Conservation (phyloP, 176 grass and related monocot genomes). For the Cenchrus fungigraminus region DNA sequence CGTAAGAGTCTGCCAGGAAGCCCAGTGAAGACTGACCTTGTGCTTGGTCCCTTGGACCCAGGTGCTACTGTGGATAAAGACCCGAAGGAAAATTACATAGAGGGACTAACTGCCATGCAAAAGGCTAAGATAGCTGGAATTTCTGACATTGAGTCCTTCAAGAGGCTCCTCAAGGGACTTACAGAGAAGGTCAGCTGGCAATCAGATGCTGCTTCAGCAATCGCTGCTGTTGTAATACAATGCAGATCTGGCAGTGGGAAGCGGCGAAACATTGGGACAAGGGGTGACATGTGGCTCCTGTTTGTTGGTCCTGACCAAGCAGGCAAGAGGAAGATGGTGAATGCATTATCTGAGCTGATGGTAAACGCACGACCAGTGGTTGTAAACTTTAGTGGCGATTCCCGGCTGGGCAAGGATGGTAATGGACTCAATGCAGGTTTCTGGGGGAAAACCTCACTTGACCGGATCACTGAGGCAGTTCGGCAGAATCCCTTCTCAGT, state of each 20-base stretch:
- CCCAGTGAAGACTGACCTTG: constrained; percentile 90
- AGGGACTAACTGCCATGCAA: constrained; percentile 63
- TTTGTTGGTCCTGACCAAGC: constrained; percentile 89
- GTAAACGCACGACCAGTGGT: constrained; percentile 56
- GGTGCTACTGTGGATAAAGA: constrained; percentile 48
- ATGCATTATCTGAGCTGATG: constrained; percentile 73
- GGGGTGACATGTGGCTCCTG: constrained; percentile 88
- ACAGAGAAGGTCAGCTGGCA: constrained; percentile 89
- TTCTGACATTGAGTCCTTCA: constrained; percentile 87
- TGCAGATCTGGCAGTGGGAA: constrained; percentile 75
- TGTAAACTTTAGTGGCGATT: constrained; percentile 55
- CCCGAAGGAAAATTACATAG: constrained; percentile 33
- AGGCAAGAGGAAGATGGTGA: constrained; percentile 89
- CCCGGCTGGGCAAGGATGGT: constrained; percentile 31
- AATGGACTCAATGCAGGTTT: constrained; percentile 46
- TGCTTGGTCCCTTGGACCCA: constrained; percentile 53
- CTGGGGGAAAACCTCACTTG: constrained; percentile 80
- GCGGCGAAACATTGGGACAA: constrained; percentile 51
- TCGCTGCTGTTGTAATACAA: constrained; percentile 79
- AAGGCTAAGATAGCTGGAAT: constrained; percentile 79
- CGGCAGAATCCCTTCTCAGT: constrained; percentile 84
- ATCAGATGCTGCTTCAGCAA: constrained; percentile 79
- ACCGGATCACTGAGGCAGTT: constrained; percentile 73
- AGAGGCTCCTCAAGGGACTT: constrained; percentile 82
- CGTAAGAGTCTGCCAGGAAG: constrained; percentile 59